Evolutionary conservation across 139 green algal genomes (phyloP).

Genomic region (Gonium pectorale): DNA sequence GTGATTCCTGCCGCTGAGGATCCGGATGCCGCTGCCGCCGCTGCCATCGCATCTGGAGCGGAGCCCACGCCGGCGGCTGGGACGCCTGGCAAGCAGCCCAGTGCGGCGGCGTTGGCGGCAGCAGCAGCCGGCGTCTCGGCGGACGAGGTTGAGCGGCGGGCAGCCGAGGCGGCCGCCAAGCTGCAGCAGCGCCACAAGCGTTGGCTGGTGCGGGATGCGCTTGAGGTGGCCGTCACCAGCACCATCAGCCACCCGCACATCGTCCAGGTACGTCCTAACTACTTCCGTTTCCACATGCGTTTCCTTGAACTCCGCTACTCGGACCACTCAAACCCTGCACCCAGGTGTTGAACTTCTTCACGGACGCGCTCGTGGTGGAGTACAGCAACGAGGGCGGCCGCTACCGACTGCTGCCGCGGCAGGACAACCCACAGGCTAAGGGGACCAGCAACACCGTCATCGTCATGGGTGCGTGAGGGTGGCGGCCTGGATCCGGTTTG

Average conservation of each 20-base stretch:
- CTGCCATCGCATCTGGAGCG: background rate
- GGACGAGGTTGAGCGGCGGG: background rate
- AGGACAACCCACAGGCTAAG: slow-evolving; percentile 12
- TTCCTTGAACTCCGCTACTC: too few relatives aligned
- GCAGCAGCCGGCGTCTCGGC: too few relatives aligned
- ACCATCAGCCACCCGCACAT: slow-evolving; percentile 53
- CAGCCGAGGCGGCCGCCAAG: background rate
- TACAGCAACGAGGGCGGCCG: slow-evolving; percentile 23
- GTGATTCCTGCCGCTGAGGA: too few relatives aligned
- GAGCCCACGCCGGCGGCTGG: background rate
- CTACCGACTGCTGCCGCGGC: slow-evolving; percentile 18
- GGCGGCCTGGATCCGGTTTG: too few relatives aligned
- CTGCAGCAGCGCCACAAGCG: slow-evolving; percentile 37
- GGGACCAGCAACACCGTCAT: slow-evolving; percentile 20
- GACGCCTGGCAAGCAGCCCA: too few relatives aligned
- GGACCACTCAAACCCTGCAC: too few relatives aligned
- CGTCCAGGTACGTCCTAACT: slow-evolving; percentile 36
- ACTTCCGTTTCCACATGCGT: too few relatives aligned
- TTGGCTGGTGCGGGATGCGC: slow-evolving; percentile 46
- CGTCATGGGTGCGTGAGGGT: slow-evolving; percentile 21
- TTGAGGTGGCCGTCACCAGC: slow-evolving; percentile 55
- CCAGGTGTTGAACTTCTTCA: slow-evolving; percentile 38
- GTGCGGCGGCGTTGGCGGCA: background rate
- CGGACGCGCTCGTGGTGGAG: slow-evolving; percentile 36
- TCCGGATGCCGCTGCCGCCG: too few relatives aligned